Base-by-base conservation (phyloP, 108 stramenopile genomes). In the Nitzschia palea region DNA sequence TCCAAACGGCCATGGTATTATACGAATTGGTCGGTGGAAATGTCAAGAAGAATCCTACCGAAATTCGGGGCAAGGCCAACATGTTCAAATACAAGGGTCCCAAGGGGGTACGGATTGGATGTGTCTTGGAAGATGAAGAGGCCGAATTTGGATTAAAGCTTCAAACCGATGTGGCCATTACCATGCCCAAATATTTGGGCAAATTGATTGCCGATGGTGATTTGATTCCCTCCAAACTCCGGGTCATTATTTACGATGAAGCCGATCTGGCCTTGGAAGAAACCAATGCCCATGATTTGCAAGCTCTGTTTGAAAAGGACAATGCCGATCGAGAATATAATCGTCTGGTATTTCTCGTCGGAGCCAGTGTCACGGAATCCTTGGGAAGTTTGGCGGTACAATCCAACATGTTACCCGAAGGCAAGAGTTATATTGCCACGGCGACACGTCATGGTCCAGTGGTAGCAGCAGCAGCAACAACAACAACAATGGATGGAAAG, bases 71-170 rank as follows among this genome's bases (percentile, higher is more conserved):
- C 4, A 62, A 70, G 56, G 80, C 85, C 57, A 88, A 89, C 45
- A 79, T 85, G 79, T 89, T 88, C 72, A 82, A 83, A 50, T 94
- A 87, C 63, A 90, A 90, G 55, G 92, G 92, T 9, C 92, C 92
- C 33, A 86, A 88, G 52, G 92, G 92, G 26, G 79, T 94, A 36
- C 84, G 87, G 28, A 86, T 94, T 33, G 92, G 86, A 2, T 94
- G 92, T 67, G 77, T 94, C 37, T 68, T 94, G 43, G 88, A 88
- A 67, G 87, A 90, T 27, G 72, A 87, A 80, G 86, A 89, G 72
- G 82, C 89, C 8, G 60, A 79, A 32, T 80, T 78, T 67, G 92
- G 92, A 26, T 68, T 94, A 58, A 90, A 90, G 67, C 78, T 94
- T 34, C 89, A 90, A 76, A 94, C 92, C 2, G 92, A 94, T 68